A percentile compares a stretch with the other conserved stretches of the same genome.
These are phyloP conservation scores for Heliamphora exappendiculata DNA, from an alignment of 148 eudicot genomes.

Conservation along the genomic window DNA sequence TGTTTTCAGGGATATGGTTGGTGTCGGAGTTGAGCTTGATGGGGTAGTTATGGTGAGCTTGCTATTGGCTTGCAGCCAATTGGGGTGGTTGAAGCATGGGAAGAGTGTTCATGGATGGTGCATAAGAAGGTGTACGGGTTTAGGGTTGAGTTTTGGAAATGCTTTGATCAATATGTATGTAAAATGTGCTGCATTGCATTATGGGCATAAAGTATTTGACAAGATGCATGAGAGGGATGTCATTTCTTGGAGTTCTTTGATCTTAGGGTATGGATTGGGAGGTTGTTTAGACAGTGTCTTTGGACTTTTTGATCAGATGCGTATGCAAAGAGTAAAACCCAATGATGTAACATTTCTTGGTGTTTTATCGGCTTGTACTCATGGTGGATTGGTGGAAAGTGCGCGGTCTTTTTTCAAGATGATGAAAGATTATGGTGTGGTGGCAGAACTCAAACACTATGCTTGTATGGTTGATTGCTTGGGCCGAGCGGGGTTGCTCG, in stretches of 20 bases:
- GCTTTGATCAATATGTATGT: conserved; percentile 5
- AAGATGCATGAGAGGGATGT: conserved; percentile 4
- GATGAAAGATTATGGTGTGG: conserved; percentile 5
- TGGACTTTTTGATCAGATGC: conserved; percentile 1
- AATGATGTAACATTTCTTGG: conserved; percentile 6
- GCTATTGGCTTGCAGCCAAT: not conserved
- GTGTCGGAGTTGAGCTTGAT: conserved; percentile 5
- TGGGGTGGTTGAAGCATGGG: conserved; percentile 11
- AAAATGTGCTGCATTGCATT: conserved; percentile 1
- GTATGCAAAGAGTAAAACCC: not conserved
- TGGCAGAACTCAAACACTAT: conserved; percentile 6
- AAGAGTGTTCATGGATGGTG: conserved; percentile 16
- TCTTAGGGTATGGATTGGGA: conserved; percentile 5
- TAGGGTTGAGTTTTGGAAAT: conserved; percentile 5
- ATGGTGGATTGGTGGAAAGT: conserved; percentile 3
- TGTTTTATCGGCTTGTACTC: conserved; percentile 9
- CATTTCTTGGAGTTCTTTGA: conserved; percentile 12
- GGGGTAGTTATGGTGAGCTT: conserved; percentile 13
- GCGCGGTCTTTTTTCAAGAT: not conserved
- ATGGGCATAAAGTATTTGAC: not conserved
- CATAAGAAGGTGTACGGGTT: not conserved
- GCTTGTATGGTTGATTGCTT: conserved; percentile 12
- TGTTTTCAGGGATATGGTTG: conserved; percentile 2
- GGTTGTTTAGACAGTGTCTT: not conserved
- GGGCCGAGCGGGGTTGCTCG: not conserved